Base-by-base conservation (phyloP, 768 basidiomycete species). In the Trametes villosa region DNA sequence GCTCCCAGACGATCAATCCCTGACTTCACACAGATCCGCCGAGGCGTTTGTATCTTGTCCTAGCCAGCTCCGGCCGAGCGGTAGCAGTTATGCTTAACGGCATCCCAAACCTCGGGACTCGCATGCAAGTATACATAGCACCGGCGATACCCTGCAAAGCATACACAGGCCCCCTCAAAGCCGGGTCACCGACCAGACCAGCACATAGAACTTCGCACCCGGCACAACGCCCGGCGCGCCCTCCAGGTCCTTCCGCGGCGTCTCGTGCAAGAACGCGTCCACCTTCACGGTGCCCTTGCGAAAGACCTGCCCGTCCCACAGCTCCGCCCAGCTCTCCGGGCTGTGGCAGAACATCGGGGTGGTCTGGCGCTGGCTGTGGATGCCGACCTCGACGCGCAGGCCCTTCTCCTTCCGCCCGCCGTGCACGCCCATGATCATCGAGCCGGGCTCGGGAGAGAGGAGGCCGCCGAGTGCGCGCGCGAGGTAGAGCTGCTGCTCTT, bases 351-450 rank as follows among this genome's bases (percentile, higher is more conserved):
- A 78, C 66, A 72, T 68, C 27, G 31, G 45, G 12, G 6, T 17
- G 17, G 33, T 26, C 7, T 29, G 18, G n/a, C 24, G 36, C n/a
- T 17, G 13, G 47, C 26, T 29, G 36, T 8, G 27, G 12, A 34
- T 26, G 42, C 40, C 31, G 22, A 12, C 18, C 38, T 45, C 47
- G 3, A n/a, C 13, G 15, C 24, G 26, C 22, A 40, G 9, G 27
- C 76, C 76, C 57, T 73, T 76, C 58, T 76, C 71, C 4, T 66
- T 65, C 17, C 52, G 61, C 17, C 68, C 76, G 33, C 60, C 63
- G 55, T 82, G 80, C 15, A 63, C 54, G 13, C 82, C 81, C 49
- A 81, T 78, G 33, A 82, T 78, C 15, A 79, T 63, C 0, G 80
- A 80, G 1, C 80, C 81, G 2, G 78, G 72, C 30, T 63, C 64